A percentile compares a stretch with the other conserved stretches of the same genome.
Evolutionary conservation across 148 eudicot species (phyloP).

Genomic region (Diospyros lotus): DNA sequence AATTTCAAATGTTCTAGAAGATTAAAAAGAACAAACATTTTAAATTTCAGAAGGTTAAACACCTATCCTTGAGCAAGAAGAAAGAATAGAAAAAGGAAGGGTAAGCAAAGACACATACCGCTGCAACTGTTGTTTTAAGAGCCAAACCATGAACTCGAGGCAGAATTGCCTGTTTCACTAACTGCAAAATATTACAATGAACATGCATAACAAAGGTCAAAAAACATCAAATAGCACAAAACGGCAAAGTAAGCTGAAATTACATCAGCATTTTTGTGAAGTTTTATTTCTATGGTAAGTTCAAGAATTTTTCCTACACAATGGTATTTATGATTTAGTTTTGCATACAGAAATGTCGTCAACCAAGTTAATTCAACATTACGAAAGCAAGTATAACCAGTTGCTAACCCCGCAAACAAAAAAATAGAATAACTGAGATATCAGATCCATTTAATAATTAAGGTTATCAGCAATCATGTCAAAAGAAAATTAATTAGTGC

Average conservation of each 20-base stretch:
- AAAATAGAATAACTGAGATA: neutral
- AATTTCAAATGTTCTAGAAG: no score
- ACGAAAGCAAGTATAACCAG: neutral
- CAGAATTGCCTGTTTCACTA: conserved; percentile 72
- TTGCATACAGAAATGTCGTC: neutral
- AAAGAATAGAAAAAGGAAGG: neutral
- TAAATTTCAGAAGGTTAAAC: neutral
- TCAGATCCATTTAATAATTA: neutral
- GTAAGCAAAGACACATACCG: conserved; percentile 47
- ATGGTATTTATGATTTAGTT: no score
- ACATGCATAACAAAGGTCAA: neutral
- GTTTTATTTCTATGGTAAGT: neutral
- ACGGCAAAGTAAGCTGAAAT: neutral
- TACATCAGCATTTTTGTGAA: neutral
- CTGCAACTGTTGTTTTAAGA: conserved; percentile 94
- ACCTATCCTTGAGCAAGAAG: neutral
- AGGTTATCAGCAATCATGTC: neutral
- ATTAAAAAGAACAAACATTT: neutral
- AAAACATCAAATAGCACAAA: neutral
- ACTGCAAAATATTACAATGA: conserved; percentile 39
- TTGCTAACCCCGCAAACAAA: neutral
- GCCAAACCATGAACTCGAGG: conserved; percentile 96
- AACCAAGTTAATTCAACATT: neutral
- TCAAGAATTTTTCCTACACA: neutral
- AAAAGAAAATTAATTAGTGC: no score